Percentiles rank a stretch among this genome's conserved stretches.
These are phyloP conservation scores for Coemansia sp. DNA, from an alignment of 192 early-diverging fungal species.

Conservation along the genomic window DNA sequence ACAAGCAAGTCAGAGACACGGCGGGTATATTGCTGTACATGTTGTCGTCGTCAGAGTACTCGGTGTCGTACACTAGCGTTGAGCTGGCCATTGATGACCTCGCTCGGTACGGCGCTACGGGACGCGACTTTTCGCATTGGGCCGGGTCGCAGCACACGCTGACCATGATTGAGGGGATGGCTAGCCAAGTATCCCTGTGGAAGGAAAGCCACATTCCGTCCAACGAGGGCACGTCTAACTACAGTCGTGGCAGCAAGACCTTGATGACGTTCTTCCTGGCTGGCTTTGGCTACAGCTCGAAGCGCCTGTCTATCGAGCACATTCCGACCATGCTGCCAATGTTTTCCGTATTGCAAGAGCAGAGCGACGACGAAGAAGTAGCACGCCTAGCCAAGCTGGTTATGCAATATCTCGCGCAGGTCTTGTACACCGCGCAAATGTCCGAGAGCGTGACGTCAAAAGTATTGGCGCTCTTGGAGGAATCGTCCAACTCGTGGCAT, in stretches of 20 bases:
- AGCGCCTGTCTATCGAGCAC: conserved; percentile 34
- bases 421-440: conserved; percentile 37
- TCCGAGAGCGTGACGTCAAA: conserved; percentile 29
- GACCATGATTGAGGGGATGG: conserved; percentile 28
- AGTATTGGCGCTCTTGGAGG: conserved; percentile 38
- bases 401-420: conserved; percentile 41
- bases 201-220: conserved; percentile 44
- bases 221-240: conserved; percentile 51
- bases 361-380: conserved; percentile 50
- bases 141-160: conserved; percentile 33
- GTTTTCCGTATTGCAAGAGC: conserved; percentile 44
- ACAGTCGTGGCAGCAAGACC: conserved; percentile 54
- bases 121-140: conserved; percentile 55
- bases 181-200: conserved; percentile 25
- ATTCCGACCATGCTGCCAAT: conserved; percentile 32
- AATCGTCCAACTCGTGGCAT: conserved; percentile 71
- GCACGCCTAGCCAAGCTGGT: conserved; percentile 26
- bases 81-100: conserved; percentile 41
- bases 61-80: conserved; percentile 61
- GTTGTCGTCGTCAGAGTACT: conserved; percentile 63
- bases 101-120: conserved; percentile 42
- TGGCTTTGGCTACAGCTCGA: conserved; percentile 29
- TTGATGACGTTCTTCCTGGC: conserved; percentile 35
- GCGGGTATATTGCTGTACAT: conserved; percentile 75
- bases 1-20: conserved; percentile 87